Evolutionary conservation across 2,329 filamentous ascomycete species (phyloP).

Genomic region (Neopestalotiopsis rosae): DNA sequence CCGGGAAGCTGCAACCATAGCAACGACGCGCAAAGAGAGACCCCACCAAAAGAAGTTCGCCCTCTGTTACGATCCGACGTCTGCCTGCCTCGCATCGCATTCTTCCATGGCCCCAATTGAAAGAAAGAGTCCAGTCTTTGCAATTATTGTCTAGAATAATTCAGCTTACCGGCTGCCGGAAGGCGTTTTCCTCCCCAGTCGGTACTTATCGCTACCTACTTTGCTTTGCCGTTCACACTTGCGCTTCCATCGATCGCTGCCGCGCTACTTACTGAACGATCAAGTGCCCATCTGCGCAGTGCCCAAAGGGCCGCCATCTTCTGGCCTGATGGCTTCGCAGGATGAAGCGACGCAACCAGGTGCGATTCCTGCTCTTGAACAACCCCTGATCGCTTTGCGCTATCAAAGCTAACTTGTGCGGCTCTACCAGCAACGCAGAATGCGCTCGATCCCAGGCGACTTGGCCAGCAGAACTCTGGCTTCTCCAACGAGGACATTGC

Average conservation of each 20-base stretch:
- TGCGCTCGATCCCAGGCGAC: slow-evolving; percentile 78
- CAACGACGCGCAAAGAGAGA: slow-evolving; percentile 12
- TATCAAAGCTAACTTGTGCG: slow-evolving; percentile 18
- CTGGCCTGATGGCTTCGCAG: slow-evolving; percentile 32
- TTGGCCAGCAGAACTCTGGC: slow-evolving; percentile 81
- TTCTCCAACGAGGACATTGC: slow-evolving; percentile 82
- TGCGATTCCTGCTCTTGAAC: slow-evolving; percentile 22
- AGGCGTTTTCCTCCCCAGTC: slow-evolving; percentile 8
- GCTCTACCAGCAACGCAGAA: slow-evolving; percentile 71
- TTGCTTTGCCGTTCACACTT: neutral
- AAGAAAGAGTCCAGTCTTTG: neutral
- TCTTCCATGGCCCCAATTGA: slow-evolving; percentile 7
- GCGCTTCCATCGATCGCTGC: neutral
- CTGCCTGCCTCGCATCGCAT: slow-evolving; percentile 9
- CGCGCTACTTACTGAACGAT: neutral
- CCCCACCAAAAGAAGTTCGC: slow-evolving; percentile 14
- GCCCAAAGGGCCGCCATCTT: slow-evolving; percentile 2
- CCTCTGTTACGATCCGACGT: slow-evolving; percentile 12
- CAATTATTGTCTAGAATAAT: neutral
- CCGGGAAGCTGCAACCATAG: slow-evolving; percentile 16
- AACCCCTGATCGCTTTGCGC: neutral
- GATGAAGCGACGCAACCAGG: slow-evolving; percentile 39
- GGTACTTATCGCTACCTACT: slow-evolving; percentile 3
- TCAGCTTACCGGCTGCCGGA: slow-evolving; percentile 13
- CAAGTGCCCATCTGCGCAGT: slow-evolving; percentile 17